Evolutionary conservation across 2,329 filamentous ascomycete genomes (phyloP), one percentile per base, ranked within the genome.

Genomic region (Blastomyces parvus): DNA sequence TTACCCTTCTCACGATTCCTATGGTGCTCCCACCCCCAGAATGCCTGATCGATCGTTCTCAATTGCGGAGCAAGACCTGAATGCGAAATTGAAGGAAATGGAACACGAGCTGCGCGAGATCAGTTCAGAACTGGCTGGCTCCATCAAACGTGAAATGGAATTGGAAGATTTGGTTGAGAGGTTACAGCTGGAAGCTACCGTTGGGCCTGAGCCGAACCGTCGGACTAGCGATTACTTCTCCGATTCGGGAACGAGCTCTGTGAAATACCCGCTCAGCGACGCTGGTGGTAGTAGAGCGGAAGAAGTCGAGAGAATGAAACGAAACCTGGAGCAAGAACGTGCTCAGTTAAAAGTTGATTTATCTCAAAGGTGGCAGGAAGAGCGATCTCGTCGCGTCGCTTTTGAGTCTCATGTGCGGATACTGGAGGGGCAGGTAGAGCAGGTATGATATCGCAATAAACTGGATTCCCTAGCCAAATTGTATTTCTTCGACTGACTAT

Each of bases 181-280:
- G 64, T 79, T 96, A 69, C 92, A 97, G 74, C 80, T 86, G n/a
- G 91, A 97, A 71, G 82, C 82, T 66, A 86, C 76, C 72, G 82
- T 71, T 77, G 81, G 74, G 72, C 80, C 68, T 70, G 75, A 80
- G n/a, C 72, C 82, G 36, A 86, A 84, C 66, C 88, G 89, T 73
- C 85, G 93, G 65, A 95, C 90, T 11, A 97, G 94, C 77, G 94
- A 99, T 77, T 97, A 99, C 78, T 99, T 94, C 74, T 99, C 94
- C 2, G 94, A 99, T 74, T 96, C 92, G 6, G 94, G 94, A 40
- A 88, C 90, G 64, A 93, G 91, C 74, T 93, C 91, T 0, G 83
- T 90, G 61, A 89, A 91, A 70, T 88, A 87, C 71, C 87, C 88
- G 1, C 79, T 83, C 65, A 88, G 90, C 57, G 80, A 84, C 64